Percentiles rank a stretch among this genome's conserved stretches.
phyloP scores from a whole-genome alignment of 2,329 filamentous ascomycete genomes.

The Fusarium luffae region DNA sequence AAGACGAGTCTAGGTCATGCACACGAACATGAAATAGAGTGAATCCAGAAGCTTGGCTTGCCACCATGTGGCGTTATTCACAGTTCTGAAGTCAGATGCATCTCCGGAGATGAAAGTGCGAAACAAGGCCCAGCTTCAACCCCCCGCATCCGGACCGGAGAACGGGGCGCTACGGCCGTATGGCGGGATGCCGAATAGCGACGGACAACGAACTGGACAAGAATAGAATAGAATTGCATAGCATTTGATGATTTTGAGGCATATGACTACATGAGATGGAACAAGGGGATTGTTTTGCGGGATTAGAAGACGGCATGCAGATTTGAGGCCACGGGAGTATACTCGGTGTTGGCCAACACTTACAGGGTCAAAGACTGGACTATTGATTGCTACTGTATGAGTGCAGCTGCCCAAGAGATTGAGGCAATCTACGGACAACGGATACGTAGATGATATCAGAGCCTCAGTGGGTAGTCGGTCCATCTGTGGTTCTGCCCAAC shows the following conservation, averaged over 20 bases:
- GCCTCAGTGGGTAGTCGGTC: slow-evolving; percentile 23
- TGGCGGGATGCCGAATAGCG: slow-evolving; percentile 45
- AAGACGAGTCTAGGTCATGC: neutral
- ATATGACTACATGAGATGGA: neutral
- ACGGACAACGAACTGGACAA: slow-evolving; percentile 12
- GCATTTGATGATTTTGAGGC: neutral
- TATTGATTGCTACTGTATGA: neutral
- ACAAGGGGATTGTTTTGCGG: neutral
- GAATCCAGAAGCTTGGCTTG: slow-evolving; percentile 4
- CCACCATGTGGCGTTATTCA: slow-evolving; percentile 6
- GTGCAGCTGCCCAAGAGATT: neutral
- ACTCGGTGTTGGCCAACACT: neutral
- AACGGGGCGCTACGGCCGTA: slow-evolving; percentile 29
- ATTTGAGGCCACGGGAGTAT: slow-evolving; percentile 11
- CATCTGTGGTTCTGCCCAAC: slow-evolving; percentile 26
- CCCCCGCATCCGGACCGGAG: slow-evolving; percentile 35
- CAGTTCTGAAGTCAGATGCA: neutral
- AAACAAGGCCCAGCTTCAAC: neutral
- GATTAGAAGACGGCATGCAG: neutral
- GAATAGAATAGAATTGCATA: neutral
- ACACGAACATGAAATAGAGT: neutral
- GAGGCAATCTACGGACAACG: slow-evolving; percentile 9
- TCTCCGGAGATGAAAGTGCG: slow-evolving; percentile 40
- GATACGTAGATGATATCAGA: slow-evolving; percentile 15
- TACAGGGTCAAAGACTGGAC: neutral